These are phyloP conservation scores for Fusarium beomiforme DNA, from an alignment of 2,329 filamentous ascomycete genomes.

Conservation along the genomic window DNA sequence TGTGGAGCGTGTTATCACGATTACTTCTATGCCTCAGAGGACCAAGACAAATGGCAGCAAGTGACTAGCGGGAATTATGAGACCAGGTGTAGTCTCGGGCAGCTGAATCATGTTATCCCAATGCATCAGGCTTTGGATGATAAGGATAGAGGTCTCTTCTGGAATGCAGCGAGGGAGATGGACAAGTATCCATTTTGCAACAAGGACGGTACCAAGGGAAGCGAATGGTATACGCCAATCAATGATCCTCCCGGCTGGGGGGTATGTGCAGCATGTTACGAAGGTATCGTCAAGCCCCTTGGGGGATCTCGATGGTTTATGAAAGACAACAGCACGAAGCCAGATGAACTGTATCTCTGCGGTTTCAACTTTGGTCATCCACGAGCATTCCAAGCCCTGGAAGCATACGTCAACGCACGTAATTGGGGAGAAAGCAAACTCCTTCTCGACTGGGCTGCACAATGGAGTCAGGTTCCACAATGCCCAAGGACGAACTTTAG, in stretches of 20 bases:
- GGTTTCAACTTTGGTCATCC: constrained; percentile 48
- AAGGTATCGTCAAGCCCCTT: constrained; percentile 45
- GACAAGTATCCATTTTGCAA: constrained; percentile 46
- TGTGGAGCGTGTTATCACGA: constrained; percentile 53
- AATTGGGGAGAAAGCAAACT: constrained; percentile 40
- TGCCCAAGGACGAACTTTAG: constrained; percentile 35
- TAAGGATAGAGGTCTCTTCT: constrained; percentile 48
- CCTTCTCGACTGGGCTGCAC: constrained; percentile 43
- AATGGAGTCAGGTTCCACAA: constrained; percentile 44
- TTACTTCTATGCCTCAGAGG: constrained; percentile 45
- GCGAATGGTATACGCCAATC: constrained; percentile 48
- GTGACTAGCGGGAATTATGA: constrained; percentile 34
- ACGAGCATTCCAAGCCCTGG: constrained; percentile 39
- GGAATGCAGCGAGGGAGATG: constrained; percentile 44
- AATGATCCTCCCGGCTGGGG: constrained; percentile 47
- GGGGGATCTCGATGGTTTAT: constrained; percentile 46
- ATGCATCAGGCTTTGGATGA: constrained; percentile 44
- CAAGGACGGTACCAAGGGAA: constrained; percentile 43
- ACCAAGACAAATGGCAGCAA: constrained; percentile 39
- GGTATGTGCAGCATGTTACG: constrained; percentile 51
- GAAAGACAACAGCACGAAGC: constrained; percentile 17
- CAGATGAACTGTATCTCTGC: constrained; percentile 43
- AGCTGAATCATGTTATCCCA: constrained; percentile 45
- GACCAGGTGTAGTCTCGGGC: constrained; percentile 44
- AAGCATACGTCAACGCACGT: constrained; percentile 41